Conservation (phyloP, 768 basidiomycete species). For the Mycena haematopus region DNA sequence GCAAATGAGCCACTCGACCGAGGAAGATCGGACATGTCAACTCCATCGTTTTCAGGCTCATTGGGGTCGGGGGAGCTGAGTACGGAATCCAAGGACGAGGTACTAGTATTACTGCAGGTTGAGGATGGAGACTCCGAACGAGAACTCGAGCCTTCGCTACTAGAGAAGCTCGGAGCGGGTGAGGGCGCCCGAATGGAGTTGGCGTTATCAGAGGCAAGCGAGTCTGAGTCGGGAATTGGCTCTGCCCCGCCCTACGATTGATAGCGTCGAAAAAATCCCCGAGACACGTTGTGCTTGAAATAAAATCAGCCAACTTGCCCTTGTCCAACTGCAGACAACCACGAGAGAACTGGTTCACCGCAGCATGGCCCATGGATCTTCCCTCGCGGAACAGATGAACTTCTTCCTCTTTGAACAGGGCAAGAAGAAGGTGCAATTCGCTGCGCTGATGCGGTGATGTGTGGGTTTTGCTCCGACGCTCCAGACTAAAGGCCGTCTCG, state of each 20-base stretch:
- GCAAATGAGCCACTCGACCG: not conserved
- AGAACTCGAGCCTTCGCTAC: no score
- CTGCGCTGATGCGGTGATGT: conserved; percentile 27
- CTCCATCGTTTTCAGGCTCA: conserved; percentile 4
- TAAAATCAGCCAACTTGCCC: conserved; percentile 3
- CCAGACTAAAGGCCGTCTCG: conserved; percentile 25
- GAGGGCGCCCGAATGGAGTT: no score
- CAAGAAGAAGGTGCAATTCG: conserved; percentile 29
- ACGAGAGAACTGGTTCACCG: conserved; percentile 23
- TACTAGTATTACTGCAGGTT: no score
- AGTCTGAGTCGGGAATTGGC: no score
- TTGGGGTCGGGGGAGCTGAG: not conserved
- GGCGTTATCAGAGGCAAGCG: no score
- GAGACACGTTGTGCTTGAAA: not conserved
- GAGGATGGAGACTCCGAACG: no score
- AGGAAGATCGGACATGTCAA: not conserved
- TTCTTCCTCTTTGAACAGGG: conserved; percentile 27
- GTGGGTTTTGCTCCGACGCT: conserved; percentile 26
- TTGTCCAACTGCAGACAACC: conserved; percentile 25
- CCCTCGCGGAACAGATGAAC: conserved; percentile 31
- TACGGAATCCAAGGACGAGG: not conserved
- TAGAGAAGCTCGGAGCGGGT: not conserved
- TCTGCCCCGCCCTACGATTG: no score
- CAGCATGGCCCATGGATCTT: conserved; percentile 27
- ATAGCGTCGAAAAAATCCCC: not conserved